Evolutionary conservation across 495 filamentous ascomycete species (phyloP), one percentile per base, ranked within the genome.

Genomic region (Chaetomium cochliodes): DNA sequence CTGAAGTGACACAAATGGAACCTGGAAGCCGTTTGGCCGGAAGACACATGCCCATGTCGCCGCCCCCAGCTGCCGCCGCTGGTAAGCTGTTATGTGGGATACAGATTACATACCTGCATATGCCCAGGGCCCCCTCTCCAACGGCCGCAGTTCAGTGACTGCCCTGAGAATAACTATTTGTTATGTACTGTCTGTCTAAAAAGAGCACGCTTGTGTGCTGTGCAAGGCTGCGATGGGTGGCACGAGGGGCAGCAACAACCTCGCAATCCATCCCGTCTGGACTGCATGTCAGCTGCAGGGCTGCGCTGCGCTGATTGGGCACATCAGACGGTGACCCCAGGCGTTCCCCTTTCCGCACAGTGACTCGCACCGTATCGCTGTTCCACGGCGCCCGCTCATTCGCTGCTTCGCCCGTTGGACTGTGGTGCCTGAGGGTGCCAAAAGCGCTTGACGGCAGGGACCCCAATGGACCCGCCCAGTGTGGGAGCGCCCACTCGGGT

Each of bases 401-500:
- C 42, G 65, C 60, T 66, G 53, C 46, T 26, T 25, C 13, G 26
- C 30, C 28, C 23, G 46, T 60, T 56, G 56, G 18, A 37, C 37
- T 25, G 47, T 41, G 39, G 37, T 47, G 57, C 28, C 22, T 30
- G 13, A 50, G 50, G 54, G 37, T 47, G 49, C 28, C 22, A 44
- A 18, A 50, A 50, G 54, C 60, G 65, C 60, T 67, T 63, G 60
- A 53, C 51, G 2, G 60, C 41, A 16, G 46, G 53, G 66, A 18
- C 37, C 62, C 62, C 61, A 60, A 60, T 57, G 28, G 46, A 22
- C 66, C 58, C 59, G 63, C 62, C 67, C 63, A 66, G 67, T 65
- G 66, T 54, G 62, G 55, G 66, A 65, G 61, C 61, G 60, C 58
- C 58, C 47, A 58, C 67, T 63, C 66, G 67, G 62, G 67, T 60